phyloP scores from a whole-genome alignment of 2,329 filamentous ascomycete genomes.

The Blastomyces emzantsi region DNA sequence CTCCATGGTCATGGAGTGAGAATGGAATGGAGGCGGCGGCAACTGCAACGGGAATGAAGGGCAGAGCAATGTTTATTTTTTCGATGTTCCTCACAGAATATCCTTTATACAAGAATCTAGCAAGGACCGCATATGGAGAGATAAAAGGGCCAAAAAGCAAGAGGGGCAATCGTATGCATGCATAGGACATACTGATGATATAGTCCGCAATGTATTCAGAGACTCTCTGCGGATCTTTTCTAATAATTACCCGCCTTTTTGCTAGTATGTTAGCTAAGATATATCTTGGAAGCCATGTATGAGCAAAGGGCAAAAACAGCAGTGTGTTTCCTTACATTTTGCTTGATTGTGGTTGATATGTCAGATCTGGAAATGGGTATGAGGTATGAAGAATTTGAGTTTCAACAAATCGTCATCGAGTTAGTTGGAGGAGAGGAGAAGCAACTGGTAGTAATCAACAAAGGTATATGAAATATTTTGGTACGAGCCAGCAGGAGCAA shows the following conservation, averaged over 20 bases:
- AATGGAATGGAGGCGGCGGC: slow-evolving; percentile 1
- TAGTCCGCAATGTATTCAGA: slow-evolving; percentile 73
- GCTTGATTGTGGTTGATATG: not conserved
- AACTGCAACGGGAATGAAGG: not conserved
- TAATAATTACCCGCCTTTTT: slow-evolving; percentile 71
- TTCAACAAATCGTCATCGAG: not conserved
- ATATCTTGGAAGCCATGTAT: not conserved
- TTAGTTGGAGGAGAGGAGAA: not conserved
- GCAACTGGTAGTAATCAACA: not conserved
- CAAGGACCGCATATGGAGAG: not conserved
- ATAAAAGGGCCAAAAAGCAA: slow-evolving; percentile 5
- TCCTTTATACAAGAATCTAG: not conserved
- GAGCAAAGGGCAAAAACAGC: not conserved
- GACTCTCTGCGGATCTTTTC: slow-evolving; percentile 59
- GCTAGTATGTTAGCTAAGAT: slow-evolving; percentile 12
- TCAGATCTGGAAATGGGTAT: not conserved
- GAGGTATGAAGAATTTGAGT: not conserved
- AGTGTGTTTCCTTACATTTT: slow-evolving; percentile 9
- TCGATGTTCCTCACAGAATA: not conserved
- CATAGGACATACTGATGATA: slow-evolving; percentile 53
- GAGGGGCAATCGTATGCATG: slow-evolving; percentile 39
- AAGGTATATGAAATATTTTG: not conserved
- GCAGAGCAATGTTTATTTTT: not conserved
- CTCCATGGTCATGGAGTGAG: not conserved
- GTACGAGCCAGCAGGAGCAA: not conserved